Conservation (phyloP, 2,329 filamentous ascomycete species). For the Cryoendolithus antarcticus region DNA sequence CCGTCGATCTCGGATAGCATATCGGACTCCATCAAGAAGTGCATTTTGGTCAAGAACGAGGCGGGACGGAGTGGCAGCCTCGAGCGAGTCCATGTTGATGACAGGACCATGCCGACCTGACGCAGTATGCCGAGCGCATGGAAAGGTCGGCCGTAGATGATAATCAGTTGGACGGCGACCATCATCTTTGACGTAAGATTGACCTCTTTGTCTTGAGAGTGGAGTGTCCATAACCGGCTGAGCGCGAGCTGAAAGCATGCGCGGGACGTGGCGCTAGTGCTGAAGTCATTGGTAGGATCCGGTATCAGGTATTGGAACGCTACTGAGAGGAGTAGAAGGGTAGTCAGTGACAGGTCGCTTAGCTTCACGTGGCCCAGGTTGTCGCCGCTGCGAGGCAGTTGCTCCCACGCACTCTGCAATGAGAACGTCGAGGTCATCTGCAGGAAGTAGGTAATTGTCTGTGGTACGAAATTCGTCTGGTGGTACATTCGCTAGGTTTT, state of each 20-base stretch:
- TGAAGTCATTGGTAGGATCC: slow-evolving; percentile 4
- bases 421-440: slow-evolving; percentile 6
- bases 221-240: slow-evolving; percentile 4
- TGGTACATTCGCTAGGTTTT: slow-evolving; percentile 1
- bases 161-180: slow-evolving; percentile 4
- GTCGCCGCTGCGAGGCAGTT: slow-evolving; percentile 2
- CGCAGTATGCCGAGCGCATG: slow-evolving; percentile 4
- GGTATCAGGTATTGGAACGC: slow-evolving; percentile 5
- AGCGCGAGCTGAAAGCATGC: slow-evolving; percentile 6
- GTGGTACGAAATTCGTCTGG: slow-evolving; percentile 5
- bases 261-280: slow-evolving; percentile 4
- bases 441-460: slow-evolving; percentile 5
- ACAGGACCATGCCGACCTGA: slow-evolving; percentile 4
- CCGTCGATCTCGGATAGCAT: slow-evolving; percentile 5
- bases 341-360: slow-evolving; percentile 2
- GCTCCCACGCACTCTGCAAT: slow-evolving; percentile 1
- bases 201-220: slow-evolving; percentile 4
- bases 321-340: slow-evolving; percentile 3
- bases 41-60: slow-evolving; percentile 5
- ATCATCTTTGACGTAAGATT: slow-evolving; percentile 5
- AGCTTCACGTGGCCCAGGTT: slow-evolving; percentile 3
- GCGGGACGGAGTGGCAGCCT: slow-evolving; percentile 4
- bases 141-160: slow-evolving; percentile 5
- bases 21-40: slow-evolving; percentile 5
- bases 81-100: slow-evolving; percentile 4